phyloP scores from a whole-genome alignment of 1,284 basidiomycete genomes.

The Stygiomarasmius scandens region DNA sequence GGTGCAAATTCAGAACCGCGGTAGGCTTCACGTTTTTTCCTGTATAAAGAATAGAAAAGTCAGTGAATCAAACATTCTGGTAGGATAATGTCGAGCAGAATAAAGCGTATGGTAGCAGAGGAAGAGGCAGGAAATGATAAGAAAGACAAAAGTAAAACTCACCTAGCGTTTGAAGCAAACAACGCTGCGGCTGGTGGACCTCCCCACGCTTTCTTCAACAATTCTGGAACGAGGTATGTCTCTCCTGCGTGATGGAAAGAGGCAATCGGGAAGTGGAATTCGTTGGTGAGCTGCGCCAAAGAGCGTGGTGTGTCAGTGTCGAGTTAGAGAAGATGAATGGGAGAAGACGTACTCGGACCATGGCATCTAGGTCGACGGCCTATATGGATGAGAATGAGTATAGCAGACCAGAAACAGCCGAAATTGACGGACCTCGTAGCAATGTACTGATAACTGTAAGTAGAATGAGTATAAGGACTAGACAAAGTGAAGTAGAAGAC shows the following conservation, averaged over 20 bases:
- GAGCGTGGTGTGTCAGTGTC: not conserved
- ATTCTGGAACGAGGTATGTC: constrained; percentile 62
- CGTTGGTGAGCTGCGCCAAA: constrained; percentile 53
- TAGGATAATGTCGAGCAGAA: no score
- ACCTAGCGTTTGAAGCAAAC: constrained; percentile 50
- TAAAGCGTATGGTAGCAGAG: no score
- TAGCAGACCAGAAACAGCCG: not conserved
- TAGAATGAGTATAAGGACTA: not conserved
- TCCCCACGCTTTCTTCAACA: constrained; percentile 59
- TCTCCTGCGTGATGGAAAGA: constrained; percentile 71
- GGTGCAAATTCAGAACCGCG: constrained; percentile 73
- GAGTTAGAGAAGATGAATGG: not conserved
- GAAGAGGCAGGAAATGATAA: no score
- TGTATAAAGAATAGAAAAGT: constrained; percentile 10
- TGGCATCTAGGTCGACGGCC: constrained; percentile 63
- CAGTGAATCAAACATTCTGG: not conserved
- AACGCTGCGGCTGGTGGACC: constrained; percentile 57
- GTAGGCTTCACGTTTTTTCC: constrained; percentile 74
- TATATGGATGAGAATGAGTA: constrained; percentile 28
- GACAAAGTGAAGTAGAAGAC: constrained; percentile 5
- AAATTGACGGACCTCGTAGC: constrained; percentile 31
- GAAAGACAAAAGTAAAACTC: not conserved
- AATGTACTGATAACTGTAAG: constrained; percentile 34
- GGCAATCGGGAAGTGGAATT: constrained; percentile 65
- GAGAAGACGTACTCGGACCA: constrained; percentile 48